Evolutionary conservation across 2,329 filamentous ascomycete species (phyloP).

Genomic region (Allantophomopsis lycopodina): DNA sequence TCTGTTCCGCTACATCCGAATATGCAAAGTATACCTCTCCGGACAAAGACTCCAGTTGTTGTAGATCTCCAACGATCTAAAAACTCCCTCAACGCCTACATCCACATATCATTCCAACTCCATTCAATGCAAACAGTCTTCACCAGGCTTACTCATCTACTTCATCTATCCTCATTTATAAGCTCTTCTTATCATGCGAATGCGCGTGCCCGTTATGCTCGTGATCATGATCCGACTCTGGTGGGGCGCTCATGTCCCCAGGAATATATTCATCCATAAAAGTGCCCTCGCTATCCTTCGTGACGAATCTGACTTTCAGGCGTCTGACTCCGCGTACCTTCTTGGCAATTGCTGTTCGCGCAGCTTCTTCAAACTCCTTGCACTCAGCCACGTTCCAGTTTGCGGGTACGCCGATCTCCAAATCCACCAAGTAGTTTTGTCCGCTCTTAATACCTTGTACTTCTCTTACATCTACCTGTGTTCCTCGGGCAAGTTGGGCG

Average conservation of each 20-base stretch:
- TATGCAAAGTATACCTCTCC: too few relatives aligned
- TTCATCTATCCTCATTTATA: too few relatives aligned
- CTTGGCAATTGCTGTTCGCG: conserved; percentile 59
- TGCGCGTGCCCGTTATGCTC: conserved; percentile 13
- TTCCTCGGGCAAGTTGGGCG: conserved; percentile 33
- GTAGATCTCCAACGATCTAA: too few relatives aligned
- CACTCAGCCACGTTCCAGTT: conserved; percentile 63
- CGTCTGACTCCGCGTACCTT: conserved; percentile 75
- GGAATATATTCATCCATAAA: conserved; percentile 72
- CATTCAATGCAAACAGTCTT: too few relatives aligned
- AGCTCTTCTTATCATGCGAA: too few relatives aligned
- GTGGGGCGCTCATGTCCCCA: conserved; percentile 43
- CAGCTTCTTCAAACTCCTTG: conserved; percentile 54
- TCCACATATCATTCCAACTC: too few relatives aligned
- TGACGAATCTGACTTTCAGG: conserved; percentile 72
- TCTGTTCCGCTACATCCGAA: too few relatives aligned
- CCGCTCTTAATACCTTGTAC: conserved; percentile 89
- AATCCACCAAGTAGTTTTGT: conserved; percentile 87
- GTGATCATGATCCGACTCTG: conserved; percentile 45
- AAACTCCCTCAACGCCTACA: too few relatives aligned
- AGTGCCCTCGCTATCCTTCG: conserved; percentile 38
- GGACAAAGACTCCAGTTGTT: too few relatives aligned
- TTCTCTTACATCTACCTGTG: conserved; percentile 57
- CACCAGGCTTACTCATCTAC: too few relatives aligned
- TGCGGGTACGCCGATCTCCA: conserved; percentile 71